Base-by-base conservation (phyloP, 2,329 filamentous ascomycete genomes). In the Colletotrichum horii region DNA sequence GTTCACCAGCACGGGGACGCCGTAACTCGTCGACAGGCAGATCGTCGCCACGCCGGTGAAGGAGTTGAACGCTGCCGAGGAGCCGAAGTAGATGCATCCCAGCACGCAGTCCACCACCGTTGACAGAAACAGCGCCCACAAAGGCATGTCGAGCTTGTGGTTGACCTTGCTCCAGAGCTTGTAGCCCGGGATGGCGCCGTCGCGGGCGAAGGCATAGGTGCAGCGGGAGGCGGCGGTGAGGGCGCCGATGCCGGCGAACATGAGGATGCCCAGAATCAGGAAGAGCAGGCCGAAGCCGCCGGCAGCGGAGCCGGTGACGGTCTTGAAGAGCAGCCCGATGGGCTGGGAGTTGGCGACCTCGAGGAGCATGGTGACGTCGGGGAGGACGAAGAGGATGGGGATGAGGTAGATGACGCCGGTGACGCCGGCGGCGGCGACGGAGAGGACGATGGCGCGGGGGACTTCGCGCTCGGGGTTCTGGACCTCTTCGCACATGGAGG, bases 31-130 rank as follows among this genome's bases (percentile, higher is more conserved):
- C 1, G 92, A 93, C 1, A 96, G 89, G 78, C 94, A 95, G 81
- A 96, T 95, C 6, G 94, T 96, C 2, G 94, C 94, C 1, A 95
- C 94, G 32, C 94, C 94, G 0, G 94, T 96, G 83, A 96, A 96
- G 12, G 92, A 93, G 86, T 93, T 94, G 86, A 96, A 96, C 0
- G 94, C 94, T 0, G 94, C 93, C 0, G 91, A 90, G 2, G 92
- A 94, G 12, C 94, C 94, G 78, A 96, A 95, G 85, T 95, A 96
- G 83, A 96, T 95, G 78, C 94, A 88, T 1, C 94, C 94, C 1
- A 96, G 88, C 14, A 96, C 85, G 78, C 91, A 94, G 82, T 94
- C 92, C 58, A 96, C 91, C 0, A 88, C 81, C 0, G 93, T 93
- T 0, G 93, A 95, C 3, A 96, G 87, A 4, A 92, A 85, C 8